A percentile compares a stretch with the other conserved stretches of the same genome.
These are phyloP conservation scores for Volvariella volvacea DNA, from an alignment of 1,284 basidiomycete genomes.

Conservation along the genomic window DNA sequence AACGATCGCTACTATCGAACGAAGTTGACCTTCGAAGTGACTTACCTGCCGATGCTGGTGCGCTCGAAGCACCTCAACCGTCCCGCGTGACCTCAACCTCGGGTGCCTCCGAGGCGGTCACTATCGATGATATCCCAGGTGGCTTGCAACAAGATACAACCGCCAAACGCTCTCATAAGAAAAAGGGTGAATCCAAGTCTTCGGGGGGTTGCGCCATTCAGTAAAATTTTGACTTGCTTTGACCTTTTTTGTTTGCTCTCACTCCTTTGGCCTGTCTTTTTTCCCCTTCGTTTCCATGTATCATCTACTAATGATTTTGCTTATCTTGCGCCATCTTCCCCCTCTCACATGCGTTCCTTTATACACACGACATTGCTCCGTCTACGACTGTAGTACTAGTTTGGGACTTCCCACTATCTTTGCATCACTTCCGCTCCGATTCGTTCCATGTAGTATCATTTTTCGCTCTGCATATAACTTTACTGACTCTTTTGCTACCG, in stretches of 20 bases:
- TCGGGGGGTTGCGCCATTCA: conserved; percentile 35
- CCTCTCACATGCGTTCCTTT: not conserved
- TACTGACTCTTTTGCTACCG: not conserved
- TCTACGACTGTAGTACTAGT: not conserved
- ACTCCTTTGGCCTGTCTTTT: conserved; percentile 6
- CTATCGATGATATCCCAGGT: conserved; percentile 22
- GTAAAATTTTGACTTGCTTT: conserved; percentile 17
- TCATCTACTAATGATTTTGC: not conserved
- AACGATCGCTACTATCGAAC: conserved; percentile 14
- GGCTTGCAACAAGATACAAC: conserved; percentile 21
- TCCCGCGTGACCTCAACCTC: conserved; percentile 15
- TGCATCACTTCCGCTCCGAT: too few relatives aligned
- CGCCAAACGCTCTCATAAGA: conserved; percentile 27
- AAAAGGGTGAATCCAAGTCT: conserved; percentile 32
- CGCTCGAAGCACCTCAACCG: conserved; percentile 10
- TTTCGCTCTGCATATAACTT: too few relatives aligned
- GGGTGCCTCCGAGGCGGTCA: conserved; percentile 16
- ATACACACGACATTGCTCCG: not conserved
- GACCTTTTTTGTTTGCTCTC: conserved; percentile 5
- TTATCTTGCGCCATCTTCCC: conserved; percentile 1
- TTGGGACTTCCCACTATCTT: too few relatives aligned
- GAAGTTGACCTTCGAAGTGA: conserved; percentile 10
- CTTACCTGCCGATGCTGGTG: conserved; percentile 9
- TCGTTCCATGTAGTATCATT: too few relatives aligned
- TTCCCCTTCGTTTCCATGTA: not conserved